Evolutionary conservation across 768 basidiomycete species (phyloP), one percentile per base, ranked within the genome.

Genomic region (Candolleomyces eurysporus): DNA sequence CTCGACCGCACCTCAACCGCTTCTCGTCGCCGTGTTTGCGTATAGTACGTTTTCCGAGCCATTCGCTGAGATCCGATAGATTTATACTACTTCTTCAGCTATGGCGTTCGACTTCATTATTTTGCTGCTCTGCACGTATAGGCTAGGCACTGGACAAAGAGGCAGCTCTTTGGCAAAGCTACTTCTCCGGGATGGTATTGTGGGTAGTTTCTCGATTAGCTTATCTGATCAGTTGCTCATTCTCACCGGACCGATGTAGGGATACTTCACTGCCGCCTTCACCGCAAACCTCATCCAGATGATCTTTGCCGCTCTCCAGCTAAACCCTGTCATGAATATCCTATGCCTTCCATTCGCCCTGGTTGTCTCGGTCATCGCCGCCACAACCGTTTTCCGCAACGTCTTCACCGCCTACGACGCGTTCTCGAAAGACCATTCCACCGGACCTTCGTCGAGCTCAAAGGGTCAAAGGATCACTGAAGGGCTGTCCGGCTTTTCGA

Each of bases 291-390:
- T 76, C 21, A 58, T 75, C 1, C 75, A 73, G 59, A 76, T 70
- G 26, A 61, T 76, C 59, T 67, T 74, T 57, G 73, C 72, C 5
- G 55, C 67, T 6, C 67, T 76, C 4, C 68, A 69, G 2, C 64
- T 73, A 26, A 74, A 76, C 56, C 75, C 75, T 10, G 72, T 74
- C 21, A 72, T 76, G 72, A 74, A 74, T 63, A 71, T 74, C 56
- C 71, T 74, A 36, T 67, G 67, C 4, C 65, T 76, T 5, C 70
- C 75, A 2, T 76, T 74, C 61, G 72, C 73, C 5, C 63, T 72
- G 36, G 72, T 76, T n/a, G 72, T 76, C 13, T 74, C 73, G 16
- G 72, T 70, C n/a, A 73, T 75, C 19, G 75, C 73, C 0, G 66
- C 74, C 0, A 76, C 73, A 13, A 73, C 73, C 5, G 73, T 76